Evolutionary conservation across 1,284 basidiomycete species (phyloP).

Genomic region (Mycena sp.): DNA sequence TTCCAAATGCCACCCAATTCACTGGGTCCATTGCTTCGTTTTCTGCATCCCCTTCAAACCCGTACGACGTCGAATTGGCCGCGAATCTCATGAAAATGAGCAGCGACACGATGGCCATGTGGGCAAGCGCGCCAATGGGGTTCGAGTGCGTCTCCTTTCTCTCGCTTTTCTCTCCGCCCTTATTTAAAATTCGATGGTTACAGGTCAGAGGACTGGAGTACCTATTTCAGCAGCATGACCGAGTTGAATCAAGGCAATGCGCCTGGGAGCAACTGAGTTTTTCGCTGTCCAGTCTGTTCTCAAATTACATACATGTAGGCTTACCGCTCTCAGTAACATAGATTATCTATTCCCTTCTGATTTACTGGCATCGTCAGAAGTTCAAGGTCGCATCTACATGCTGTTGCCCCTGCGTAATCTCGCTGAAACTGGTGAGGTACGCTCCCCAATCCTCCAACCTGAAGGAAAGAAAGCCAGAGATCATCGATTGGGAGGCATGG

Average conservation of each 20-base stretch:
- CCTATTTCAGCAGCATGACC: constrained; percentile 13
- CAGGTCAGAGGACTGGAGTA: constrained; percentile 17
- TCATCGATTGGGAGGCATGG: background rate
- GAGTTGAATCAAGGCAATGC: background rate
- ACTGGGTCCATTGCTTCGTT: background rate
- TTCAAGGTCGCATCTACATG: no score
- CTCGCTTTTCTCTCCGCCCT: no score
- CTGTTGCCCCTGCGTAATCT: constrained; percentile 18
- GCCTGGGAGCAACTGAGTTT: no score
- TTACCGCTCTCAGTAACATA: no score
- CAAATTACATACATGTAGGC: no score
- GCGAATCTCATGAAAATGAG: background rate
- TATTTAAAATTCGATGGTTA: background rate
- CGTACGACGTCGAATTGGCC: background rate
- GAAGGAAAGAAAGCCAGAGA: background rate
- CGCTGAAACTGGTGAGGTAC: constrained; percentile 23
- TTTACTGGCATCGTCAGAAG: no score
- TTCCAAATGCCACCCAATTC: background rate
- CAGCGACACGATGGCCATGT: constrained; percentile 27
- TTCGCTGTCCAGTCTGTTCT: no score
- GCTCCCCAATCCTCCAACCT: constrained; percentile 27
- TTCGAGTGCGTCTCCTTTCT: constrained; percentile 29
- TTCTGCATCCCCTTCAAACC: no score
- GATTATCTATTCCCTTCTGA: no score
- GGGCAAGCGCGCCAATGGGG: constrained; percentile 22